Evolutionary conservation across 257 asterid genomes (phyloP), one percentile per base, ranked within the genome.

Genomic region (Knoxia roxburghii): DNA sequence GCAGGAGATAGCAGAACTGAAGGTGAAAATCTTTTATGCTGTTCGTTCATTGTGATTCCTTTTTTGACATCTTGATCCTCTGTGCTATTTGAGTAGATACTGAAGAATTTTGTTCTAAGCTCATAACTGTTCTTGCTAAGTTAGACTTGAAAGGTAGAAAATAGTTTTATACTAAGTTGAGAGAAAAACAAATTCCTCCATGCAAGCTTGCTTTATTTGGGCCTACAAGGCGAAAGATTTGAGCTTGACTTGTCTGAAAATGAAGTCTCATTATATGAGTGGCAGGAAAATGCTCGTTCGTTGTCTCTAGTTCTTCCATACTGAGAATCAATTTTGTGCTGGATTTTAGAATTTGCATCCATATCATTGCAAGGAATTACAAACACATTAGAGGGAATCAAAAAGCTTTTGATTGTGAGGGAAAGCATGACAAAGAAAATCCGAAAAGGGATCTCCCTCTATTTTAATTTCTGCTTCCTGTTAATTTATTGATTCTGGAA

Each of bases 1-100:
- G 82, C 99, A 88, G 81, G 99, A 94, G 88, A 94, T 94, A 80
- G 95, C 99, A 75, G 99, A 94, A 72, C 77, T 94, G 85, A 94
- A 93, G 99, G 99, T 88, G 65, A 59, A 78, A 66, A 69, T 45
- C 73, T 55, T 52, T 52, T 45, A 0, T 68, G 39, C 21, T 37
- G 50, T 32, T 63, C 69, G 8, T 18, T 48, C 60, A 58, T 48
- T 45, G 15, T 32, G 23, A 20, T n/a, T 62, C 26, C 8, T 51
- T 10, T 50, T 35, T 41, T 37, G 6, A 37, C 41, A 37, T 37
- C n/a, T n/a, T n/a, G n/a, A n/a, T n/a, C 48, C 45, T 43, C 29
- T 17, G 53, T 56, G 26, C 18, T 56, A 24, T 39, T 39, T 68
- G 43, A 33, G 65, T 43, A 30, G 12, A 5, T 17, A 20, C 43